A percentile compares a stretch with the other conserved stretches of the same genome.
phyloP scores from a whole-genome alignment of 768 basidiomycete genomes.

The Tubosaeta sp. region DNA sequence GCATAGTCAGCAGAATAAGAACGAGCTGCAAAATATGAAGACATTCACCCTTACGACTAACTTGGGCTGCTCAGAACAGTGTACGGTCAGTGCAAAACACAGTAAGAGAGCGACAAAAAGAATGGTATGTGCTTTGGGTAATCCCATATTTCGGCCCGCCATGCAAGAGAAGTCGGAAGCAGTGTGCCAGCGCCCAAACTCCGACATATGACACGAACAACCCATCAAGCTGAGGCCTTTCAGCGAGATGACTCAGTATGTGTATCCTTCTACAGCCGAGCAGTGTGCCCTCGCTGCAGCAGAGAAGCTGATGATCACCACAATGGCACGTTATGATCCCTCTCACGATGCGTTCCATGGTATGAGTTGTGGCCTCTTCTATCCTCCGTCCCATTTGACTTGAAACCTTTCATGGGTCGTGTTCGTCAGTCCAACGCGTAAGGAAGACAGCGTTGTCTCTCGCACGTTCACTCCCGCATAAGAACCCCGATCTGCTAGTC shows the following conservation, averaged over 20 bases:
- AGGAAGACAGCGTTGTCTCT: constrained; percentile 70
- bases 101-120: constrained; percentile 44
- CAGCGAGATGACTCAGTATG: neutral
- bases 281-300: constrained; percentile 50
- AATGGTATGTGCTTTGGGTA: constrained; percentile 15
- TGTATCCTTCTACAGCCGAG: constrained; percentile 52
- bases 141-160: constrained; percentile 17
- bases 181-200: constrained; percentile 15
- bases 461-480: constrained; percentile 43
- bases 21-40: neutral
- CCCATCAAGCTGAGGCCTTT: neutral
- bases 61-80: constrained; percentile 18
- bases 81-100: constrained; percentile 22
- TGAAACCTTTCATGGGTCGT: neutral
- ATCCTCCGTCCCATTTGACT: constrained; percentile 2
- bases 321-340: constrained; percentile 75
- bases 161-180: neutral
- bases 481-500: constrained; percentile 62
- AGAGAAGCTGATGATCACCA: constrained; percentile 64
- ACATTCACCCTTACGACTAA: constrained; percentile 30
- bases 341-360: constrained; percentile 81
- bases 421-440: constrained; percentile 72
- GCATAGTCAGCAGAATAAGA: constrained; percentile 3
- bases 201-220: constrained; percentile 10
- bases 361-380: constrained; percentile 29